Base-by-base conservation (phyloP, 2,329 filamentous ascomycete species). In the Ramularia collo-cygni region DNA sequence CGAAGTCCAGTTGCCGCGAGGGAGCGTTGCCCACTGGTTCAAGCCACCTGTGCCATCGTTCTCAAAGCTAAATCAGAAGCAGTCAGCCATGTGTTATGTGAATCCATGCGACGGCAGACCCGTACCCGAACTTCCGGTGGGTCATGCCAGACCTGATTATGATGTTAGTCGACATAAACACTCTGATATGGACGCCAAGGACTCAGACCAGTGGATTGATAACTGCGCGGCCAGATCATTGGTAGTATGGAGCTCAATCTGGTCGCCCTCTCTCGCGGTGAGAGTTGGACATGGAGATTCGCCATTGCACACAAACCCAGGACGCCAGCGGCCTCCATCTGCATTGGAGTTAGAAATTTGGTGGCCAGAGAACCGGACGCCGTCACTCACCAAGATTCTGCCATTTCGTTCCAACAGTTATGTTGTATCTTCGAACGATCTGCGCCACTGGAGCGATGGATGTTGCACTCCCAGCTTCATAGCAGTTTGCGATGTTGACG, bases 11-110 rank as follows among this genome's bases (percentile, higher is more conserved):
- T 51, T 51, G 8, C 39, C 43, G 33, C 48, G 35, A 8, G 48
- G 48, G 15, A 51, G 43, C 7, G 48, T 42, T 12, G 48, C 45
- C 15, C 45, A 48, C 7, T 37, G 37, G 8, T 45, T 46, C 7
- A 51, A 40, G 7, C 48, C 48, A 2, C 45, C 38, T 16, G 37
- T 42, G 14, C 48, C 48, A 24, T 51, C 48, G 28, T 51, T 48
- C 45, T 45, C 48, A 13, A 45, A 48, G 12, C 35, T 39, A 31
- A 39, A 38, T 12, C 33, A n/a, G n/a, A n/a, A 28, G 13, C 42
- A 38, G 27, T 48, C 37, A 13, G 30, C n/a, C n/a, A n/a, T n/a
- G n/a, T n/a, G n/a, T n/a, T n/a, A n/a, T n/a, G n/a, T n/a, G n/a
- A n/a, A n/a, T n/a, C n/a, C n/a, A n/a, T n/a, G n/a, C n/a, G n/a